Evolutionary conservation across 805 yeast species (phyloP).

Genomic region (Myxozyma udenii): DNA sequence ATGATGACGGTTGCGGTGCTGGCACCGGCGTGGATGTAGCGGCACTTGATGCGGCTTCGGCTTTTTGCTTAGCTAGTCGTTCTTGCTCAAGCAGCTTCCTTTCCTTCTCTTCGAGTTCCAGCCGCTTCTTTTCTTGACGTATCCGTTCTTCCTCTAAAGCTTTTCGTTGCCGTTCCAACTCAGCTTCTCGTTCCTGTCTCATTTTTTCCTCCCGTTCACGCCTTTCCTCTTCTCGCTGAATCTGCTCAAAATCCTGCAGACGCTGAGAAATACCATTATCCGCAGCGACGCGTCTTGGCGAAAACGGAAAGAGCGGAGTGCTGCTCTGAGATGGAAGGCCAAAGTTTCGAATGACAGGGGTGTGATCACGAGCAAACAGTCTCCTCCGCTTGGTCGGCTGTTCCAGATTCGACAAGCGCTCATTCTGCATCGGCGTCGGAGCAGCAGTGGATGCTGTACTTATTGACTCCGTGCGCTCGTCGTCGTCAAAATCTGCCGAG

Average conservation of each 20-base stretch:
- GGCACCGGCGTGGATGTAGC: neutral
- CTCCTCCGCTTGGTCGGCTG: slow-evolving; percentile 3
- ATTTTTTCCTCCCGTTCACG: slow-evolving; percentile 19
- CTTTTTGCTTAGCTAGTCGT: neutral
- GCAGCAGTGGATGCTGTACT: slow-evolving; percentile 32
- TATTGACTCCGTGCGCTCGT: slow-evolving; percentile 33
- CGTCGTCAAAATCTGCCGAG: slow-evolving; percentile 38
- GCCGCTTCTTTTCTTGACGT: slow-evolving; percentile 9
- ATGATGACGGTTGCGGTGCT: neutral
- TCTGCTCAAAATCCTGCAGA: slow-evolving; percentile 19
- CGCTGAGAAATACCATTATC: slow-evolving; percentile 23
- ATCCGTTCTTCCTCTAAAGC: slow-evolving; percentile 17
- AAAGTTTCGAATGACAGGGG: slow-evolving; percentile 3
- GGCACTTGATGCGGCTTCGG: neutral
- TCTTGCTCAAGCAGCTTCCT: neutral
- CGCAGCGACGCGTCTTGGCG: slow-evolving; percentile 9
- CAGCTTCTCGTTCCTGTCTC: slow-evolving; percentile 7
- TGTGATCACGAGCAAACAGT: slow-evolving; percentile 13
- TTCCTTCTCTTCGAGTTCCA: slow-evolving; percentile 8
- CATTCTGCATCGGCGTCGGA: slow-evolving; percentile 23
- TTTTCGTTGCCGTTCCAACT: slow-evolving; percentile 15
- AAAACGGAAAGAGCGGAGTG: slow-evolving; percentile 4
- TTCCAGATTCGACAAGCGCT: neutral
- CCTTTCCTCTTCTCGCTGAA: slow-evolving; percentile 9
- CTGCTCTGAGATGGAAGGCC: neutral